Conservation (phyloP, 2,329 filamentous ascomycete species). For the Xylariales sp. region DNA sequence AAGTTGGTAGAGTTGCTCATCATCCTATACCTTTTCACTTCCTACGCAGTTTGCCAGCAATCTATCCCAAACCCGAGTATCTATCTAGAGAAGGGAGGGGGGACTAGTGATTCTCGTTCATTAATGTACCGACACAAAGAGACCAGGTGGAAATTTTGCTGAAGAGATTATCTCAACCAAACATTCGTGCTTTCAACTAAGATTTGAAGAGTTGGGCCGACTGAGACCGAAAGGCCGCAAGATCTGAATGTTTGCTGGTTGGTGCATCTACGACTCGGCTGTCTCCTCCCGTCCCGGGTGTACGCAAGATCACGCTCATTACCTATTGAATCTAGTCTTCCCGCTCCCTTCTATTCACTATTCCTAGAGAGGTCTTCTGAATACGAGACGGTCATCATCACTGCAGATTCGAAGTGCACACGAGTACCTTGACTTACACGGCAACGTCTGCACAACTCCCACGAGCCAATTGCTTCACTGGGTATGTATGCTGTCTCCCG, state of each 20-base stretch:
- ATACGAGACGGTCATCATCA: conserved; percentile 46
- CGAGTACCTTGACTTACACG: conserved; percentile 52
- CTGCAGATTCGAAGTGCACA: conserved; percentile 53
- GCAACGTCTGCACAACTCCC: conserved; percentile 51
- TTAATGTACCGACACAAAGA: conserved; percentile 43
- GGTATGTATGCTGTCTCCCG: conserved; percentile 63
- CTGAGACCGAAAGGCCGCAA: conserved; percentile 39
- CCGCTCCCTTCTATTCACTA: conserved; percentile 48
- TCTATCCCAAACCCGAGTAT: conserved; percentile 42
- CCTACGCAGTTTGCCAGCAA: conserved; percentile 43
- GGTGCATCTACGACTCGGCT: conserved; percentile 45
- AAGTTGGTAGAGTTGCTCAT: conserved; percentile 40
- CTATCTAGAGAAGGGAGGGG: conserved; percentile 44
- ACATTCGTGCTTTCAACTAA: conserved; percentile 30
- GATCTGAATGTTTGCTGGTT: conserved; percentile 47
- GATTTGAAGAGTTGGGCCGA: conserved; percentile 41
- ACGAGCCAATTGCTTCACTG: conserved; percentile 56
- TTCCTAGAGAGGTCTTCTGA: conserved; percentile 48
- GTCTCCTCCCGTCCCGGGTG: conserved; percentile 46
- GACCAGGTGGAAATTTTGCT: conserved; percentile 33
- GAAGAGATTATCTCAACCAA: conserved; percentile 35
- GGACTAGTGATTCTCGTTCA: conserved; percentile 37
- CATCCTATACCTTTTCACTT: conserved; percentile 43
- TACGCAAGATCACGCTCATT: conserved; percentile 44
- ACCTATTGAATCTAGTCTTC: conserved; percentile 43